phyloP scores from a whole-genome alignment of 441 rosid genomes.

The Capsella rubella region DNA sequence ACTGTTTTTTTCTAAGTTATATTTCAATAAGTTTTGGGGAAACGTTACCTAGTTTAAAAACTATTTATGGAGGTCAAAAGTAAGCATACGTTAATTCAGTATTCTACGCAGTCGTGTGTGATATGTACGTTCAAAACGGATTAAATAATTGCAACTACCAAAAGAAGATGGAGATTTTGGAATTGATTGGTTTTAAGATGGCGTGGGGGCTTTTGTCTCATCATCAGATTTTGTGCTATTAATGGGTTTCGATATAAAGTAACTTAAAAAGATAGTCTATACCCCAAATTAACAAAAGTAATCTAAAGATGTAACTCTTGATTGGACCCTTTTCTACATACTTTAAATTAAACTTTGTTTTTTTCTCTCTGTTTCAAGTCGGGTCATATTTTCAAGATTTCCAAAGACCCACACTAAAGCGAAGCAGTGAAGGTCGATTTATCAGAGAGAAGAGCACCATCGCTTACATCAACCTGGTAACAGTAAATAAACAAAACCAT shows the following conservation, averaged over 20 bases:
- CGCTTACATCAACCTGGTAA: constrained; percentile 82
- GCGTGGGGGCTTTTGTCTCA: constrained; percentile 20
- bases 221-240: constrained; percentile 28
- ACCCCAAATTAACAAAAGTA: not conserved
- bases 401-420: not conserved
- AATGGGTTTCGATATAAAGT: constrained; percentile 26
- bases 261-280: constrained; percentile 3
- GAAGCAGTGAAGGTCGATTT: not conserved
- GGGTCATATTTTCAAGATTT: constrained; percentile 10
- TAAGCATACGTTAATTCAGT: not conserved
- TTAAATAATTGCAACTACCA: constrained; percentile 17
- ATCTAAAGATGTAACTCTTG: constrained; percentile 3
- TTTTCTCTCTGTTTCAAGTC: not conserved
- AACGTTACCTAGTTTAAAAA: not conserved
- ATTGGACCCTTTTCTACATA: constrained; percentile 13
- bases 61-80: not conserved
- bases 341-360: not conserved
- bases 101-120: not conserved
- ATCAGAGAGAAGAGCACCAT: constrained; percentile 75
- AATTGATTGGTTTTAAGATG: constrained; percentile 15
- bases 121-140: not conserved
- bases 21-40: not conserved
- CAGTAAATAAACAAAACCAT: not conserved
- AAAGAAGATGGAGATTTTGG: constrained; percentile 14
- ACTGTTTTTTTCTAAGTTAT: no score